Evolutionary conservation across 176 grass and related monocot genomes (phyloP), one percentile per base, ranked within the genome.

Genomic region (Alloteropsis semialata): DNA sequence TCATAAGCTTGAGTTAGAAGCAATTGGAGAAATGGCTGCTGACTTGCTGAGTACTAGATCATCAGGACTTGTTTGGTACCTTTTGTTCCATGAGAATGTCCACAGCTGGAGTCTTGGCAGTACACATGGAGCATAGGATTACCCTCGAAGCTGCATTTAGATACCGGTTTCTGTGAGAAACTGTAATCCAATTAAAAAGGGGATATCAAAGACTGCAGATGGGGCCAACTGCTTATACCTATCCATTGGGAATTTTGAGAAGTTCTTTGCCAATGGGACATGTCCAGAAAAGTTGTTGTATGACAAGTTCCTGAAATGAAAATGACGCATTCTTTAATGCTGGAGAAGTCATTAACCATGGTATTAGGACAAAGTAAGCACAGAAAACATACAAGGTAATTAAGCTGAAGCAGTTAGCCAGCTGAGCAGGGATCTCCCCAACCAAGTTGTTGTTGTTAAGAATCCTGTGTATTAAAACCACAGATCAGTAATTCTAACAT

Each of bases 401-500:
- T 80, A 99, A 82, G 83, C 93, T 96, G 86, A 99, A 99, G 69
- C 97, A 99, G 67, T 96, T 94, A 38, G 93, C 82, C 78, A 99
- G 77, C 73, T 96, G 91, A 65, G 79, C 83, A 45, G 97, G 97
- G 80, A 99, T 94, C 69, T 92, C 93, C 66, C 97, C 97, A 81
- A 83, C 80, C 58, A 99, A 82, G 85, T 78, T 88, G 83, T 99
- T 99, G 89, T 96, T 94, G 78, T 94, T 92, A 73, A 99, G 89
- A 85, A 99, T 96, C 89, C 97, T 99, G 54, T 66, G 87, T 27
- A 75, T 59, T 5, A 77, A 57, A 53, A 49, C 16, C n/a, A 60
- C 9, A 77, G 22, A 17, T 69, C 18, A 8, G 42, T 84, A 84
- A 62, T 76, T 65, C 9, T 66, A 76, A 45, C 0, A 11, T 54